Evolutionary conservation across 140 eudicot genomes (phyloP).

Genomic region (Anethum foeniculum): DNA sequence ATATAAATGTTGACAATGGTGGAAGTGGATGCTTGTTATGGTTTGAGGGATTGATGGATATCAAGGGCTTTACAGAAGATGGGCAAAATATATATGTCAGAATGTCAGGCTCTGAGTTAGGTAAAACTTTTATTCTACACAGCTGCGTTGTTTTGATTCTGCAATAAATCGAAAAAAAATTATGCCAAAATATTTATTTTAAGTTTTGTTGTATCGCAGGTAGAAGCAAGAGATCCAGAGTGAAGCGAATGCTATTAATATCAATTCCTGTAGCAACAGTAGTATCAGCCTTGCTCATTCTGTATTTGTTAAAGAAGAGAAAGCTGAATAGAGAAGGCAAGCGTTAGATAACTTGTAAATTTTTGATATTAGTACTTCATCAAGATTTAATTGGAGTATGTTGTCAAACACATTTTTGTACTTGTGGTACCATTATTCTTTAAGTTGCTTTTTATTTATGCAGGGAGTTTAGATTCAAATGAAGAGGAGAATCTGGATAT

Average conservation of each 20-base stretch:
- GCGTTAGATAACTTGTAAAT: background rate
- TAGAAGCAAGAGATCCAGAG: background rate
- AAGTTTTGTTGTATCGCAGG: background rate
- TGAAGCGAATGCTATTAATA: background rate
- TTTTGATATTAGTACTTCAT: background rate
- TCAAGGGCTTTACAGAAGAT: slow-evolving; percentile 5
- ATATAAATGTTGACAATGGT: slow-evolving; percentile 15
- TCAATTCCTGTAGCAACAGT: background rate
- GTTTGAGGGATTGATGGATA: slow-evolving; percentile 31
- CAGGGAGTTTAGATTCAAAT: slow-evolving; percentile 4
- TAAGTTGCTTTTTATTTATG: background rate
- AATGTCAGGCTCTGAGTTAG: slow-evolving; percentile 24
- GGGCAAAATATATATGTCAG: slow-evolving; percentile 34
- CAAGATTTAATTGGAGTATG: background rate
- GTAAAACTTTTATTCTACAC: background rate
- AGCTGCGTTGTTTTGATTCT: background rate
- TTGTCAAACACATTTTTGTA: background rate
- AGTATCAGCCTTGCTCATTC: background rate
- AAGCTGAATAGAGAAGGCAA: background rate
- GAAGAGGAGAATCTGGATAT: slow-evolving; percentile 17
- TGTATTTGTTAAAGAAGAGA: background rate
- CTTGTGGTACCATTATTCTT: background rate
- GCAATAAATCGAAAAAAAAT: background rate
- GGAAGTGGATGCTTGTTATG: slow-evolving; percentile 42
- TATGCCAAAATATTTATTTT: too few relatives aligned